Evolutionary conservation across 345 rosid genomes (phyloP).

Genomic region (Aegle marmelos): DNA sequence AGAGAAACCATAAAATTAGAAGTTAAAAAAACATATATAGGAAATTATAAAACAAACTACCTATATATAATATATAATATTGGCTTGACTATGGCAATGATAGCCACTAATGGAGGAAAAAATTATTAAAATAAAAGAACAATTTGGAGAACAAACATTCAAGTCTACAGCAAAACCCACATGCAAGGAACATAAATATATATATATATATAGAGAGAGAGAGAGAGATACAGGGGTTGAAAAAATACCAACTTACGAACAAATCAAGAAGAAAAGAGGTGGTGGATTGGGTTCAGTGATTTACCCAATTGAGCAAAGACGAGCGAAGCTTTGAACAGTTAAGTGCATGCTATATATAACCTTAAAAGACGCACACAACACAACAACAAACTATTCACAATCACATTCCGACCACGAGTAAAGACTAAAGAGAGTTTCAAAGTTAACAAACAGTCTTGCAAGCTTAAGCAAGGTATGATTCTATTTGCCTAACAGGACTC

Average conservation of each 20-base stretch:
- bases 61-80: background rate
- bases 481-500: background rate
- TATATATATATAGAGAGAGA: too few relatives aligned
- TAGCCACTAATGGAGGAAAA: background rate
- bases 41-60: background rate
- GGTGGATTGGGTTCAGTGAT: background rate
- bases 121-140: background rate
- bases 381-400: background rate
- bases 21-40: background rate
- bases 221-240: too few relatives aligned
- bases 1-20: background rate
- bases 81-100: background rate
- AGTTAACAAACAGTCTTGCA: slow-evolving; percentile 29
- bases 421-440: background rate
- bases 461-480: slow-evolving; percentile 53
- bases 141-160: background rate
- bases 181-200: background rate
- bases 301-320: slow-evolving; percentile 13
- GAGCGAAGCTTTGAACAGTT: slow-evolving; percentile 3
- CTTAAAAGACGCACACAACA: background rate
- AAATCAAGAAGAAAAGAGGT: too few relatives aligned
- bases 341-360: background rate
- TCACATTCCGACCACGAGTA: slow-evolving; percentile 4
- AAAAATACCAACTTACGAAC: background rate
- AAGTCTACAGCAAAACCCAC: slow-evolving; percentile 6